Evolutionary conservation across 2,329 filamentous ascomycete species (phyloP), one percentile per base, ranked within the genome.

Genomic region (Penicillium sp.): DNA sequence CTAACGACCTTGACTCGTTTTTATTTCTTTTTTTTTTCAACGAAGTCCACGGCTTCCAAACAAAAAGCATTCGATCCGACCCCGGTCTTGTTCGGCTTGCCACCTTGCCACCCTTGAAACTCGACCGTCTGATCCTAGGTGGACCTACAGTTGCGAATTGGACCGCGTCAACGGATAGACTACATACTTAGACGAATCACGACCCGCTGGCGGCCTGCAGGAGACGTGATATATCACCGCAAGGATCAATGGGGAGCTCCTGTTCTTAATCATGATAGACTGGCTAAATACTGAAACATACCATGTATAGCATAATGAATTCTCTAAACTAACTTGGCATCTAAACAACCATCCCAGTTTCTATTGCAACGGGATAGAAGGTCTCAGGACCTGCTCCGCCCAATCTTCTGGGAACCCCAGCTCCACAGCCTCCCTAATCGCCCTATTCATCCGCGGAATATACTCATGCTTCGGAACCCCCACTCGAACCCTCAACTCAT

Each of bases 361-460:
- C 35, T 41, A 41, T 41, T 41, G 35, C 49, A 50, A 45, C 5
- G 75, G 76, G 61, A 80, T 77, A 60, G 70, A 76, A 63, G 65
- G 72, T 66, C 78, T 72, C 70, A 81, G 74, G 23, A 80, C 76
- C 44, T 70, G 70, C 29, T 76, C 70, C 17, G 77, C 70, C 78
- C 78, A 78, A 29, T 62, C 52, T 54, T 41, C 60, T 8, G 73
- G 69, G 50, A 78, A 65, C 19, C 79, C 78, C 54, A 80, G 67
- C 23, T 57, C 61, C 49, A 74, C 71, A 7, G 73, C 72, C 66
- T 81, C 78, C 8, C 69, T 61, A 66, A 80, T 78, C n/a, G 71
- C 78, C 35, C 78, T 70, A 62, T 80, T 79, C 78, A 80, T 80
- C 56, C 78, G 64, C 3, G 68, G 72, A 44, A 80, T 73, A 66